Evolutionary conservation across 257 asterid species (phyloP).

Genomic region (Lithospermum erythrorhizon): DNA sequence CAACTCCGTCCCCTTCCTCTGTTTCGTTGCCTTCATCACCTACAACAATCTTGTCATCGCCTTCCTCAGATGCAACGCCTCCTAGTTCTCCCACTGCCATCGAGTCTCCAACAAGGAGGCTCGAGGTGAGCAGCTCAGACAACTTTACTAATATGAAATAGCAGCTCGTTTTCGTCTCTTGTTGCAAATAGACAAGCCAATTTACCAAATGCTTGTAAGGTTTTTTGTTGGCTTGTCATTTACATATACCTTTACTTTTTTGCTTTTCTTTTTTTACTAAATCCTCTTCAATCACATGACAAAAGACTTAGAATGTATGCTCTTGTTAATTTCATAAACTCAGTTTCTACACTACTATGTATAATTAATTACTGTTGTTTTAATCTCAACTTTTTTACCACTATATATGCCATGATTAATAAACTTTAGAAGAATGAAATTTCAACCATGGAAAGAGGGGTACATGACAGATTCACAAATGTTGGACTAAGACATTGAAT

Average conservation of each 20-base stretch:
- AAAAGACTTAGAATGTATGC: not conserved
- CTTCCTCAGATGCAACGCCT: not conserved
- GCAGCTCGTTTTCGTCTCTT: not conserved
- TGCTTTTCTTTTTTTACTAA: not conserved
- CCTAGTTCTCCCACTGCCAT: not conserved
- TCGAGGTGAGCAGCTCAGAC: not conserved
- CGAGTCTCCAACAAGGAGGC: not conserved
- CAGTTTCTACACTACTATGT: not conserved
- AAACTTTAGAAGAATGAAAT: no score
- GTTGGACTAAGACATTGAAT: not conserved
- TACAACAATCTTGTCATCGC: not conserved
- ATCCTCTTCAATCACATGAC: not conserved
- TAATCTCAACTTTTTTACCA: not conserved
- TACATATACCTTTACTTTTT: not conserved
- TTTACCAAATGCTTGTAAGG: not conserved
- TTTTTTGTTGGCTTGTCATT: not conserved
- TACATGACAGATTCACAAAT: not conserved
- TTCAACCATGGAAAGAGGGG: not conserved
- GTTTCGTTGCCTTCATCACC: conserved; percentile 21
- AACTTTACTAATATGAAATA: not conserved
- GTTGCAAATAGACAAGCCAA: not conserved
- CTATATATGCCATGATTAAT: not conserved
- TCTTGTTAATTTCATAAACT: not conserved
- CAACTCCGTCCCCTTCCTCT: conserved; percentile 17
- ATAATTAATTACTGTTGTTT: no score